A percentile compares a stretch with the other conserved stretches of the same genome.
Evolutionary conservation across 2,329 filamentous ascomycete species (phyloP).

Genomic region (Dactylella cylindrospora): DNA sequence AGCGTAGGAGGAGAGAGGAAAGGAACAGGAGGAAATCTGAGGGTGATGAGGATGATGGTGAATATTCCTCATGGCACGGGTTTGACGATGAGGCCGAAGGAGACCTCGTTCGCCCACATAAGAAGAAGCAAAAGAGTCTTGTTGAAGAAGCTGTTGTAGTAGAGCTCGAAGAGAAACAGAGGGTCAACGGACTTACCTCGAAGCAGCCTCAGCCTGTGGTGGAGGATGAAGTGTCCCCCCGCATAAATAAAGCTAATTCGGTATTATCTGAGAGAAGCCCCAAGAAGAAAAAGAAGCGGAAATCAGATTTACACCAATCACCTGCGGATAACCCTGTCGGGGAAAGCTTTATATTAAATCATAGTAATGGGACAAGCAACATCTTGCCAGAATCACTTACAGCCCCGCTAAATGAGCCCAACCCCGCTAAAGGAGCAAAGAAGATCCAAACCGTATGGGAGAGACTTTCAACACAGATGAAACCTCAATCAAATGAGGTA

Average conservation of each 20-base stretch:
- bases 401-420: background rate
- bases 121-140: slow-evolving; percentile 7
- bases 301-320: too few relatives aligned
- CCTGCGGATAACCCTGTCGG: too few relatives aligned
- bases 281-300: slow-evolving; percentile 15
- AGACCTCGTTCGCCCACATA: background rate
- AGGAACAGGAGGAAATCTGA: slow-evolving; percentile 1
- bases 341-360: too few relatives aligned
- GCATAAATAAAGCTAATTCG: too few relatives aligned
- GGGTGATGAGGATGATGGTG: slow-evolving; percentile 20
- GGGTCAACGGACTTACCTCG: background rate
- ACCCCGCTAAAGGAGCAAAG: background rate
- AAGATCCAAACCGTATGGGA: slow-evolving; percentile 38
- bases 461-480: slow-evolving; percentile 13
- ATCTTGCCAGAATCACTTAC: slow-evolving; percentile 15
- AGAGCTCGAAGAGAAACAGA: background rate
- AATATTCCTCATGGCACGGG: slow-evolving; percentile 36
- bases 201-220: too few relatives aligned
- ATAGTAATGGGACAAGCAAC: background rate
- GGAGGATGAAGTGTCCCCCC: too few relatives aligned
- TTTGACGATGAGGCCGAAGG: slow-evolving; percentile 12
- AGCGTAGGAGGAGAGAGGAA: slow-evolving; percentile 13
- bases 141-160: slow-evolving; percentile 29
- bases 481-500: background rate
- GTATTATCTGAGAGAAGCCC: too few relatives aligned